phyloP scores from a whole-genome alignment of 2,329 filamentous ascomycete genomes.

The Cytospora piceae region DNA sequence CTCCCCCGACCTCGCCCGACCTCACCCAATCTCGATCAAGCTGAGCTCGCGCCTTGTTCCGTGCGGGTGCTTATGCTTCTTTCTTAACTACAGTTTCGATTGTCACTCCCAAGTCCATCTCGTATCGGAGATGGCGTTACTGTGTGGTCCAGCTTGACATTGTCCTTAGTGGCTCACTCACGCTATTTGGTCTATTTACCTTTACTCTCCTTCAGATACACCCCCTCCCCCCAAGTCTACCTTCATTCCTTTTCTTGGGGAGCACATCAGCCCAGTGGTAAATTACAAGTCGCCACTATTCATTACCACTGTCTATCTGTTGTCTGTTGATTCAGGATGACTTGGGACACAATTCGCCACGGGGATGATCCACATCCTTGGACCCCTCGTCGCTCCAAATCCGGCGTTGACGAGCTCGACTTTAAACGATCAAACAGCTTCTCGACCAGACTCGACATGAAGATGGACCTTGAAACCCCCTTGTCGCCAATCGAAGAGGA shows the following conservation, averaged over 20 bases:
- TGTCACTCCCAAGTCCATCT: neutral
- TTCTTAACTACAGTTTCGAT: neutral
- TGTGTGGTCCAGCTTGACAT: conserved; percentile 1
- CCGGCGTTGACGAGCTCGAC: conserved; percentile 19
- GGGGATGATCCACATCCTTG: conserved; percentile 14
- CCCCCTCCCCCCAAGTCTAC: neutral
- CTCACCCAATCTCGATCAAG: neutral
- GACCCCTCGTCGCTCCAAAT: conserved; percentile 16
- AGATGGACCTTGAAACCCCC: conserved; percentile 5
- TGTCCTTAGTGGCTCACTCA: conserved; percentile 20
- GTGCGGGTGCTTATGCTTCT: conserved; percentile 13
- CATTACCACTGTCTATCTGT: conserved; percentile 3
- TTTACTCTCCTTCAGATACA: conserved; percentile 11
- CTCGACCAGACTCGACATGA: conserved; percentile 13
- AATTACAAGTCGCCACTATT: neutral
- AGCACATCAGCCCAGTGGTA: neutral
- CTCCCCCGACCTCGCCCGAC: neutral
- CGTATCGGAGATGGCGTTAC: conserved; percentile 16
- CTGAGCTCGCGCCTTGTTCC: conserved; percentile 3
- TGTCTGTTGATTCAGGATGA: conserved; percentile 23
- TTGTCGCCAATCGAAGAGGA: conserved; percentile 28
- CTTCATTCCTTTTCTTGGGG: neutral
- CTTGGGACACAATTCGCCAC: conserved; percentile 20
- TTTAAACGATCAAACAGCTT: conserved; percentile 9
- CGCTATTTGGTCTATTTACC: neutral